These are phyloP conservation scores for Fusarium sp. DNA, from an alignment of 2,329 filamentous ascomycete species.

Conservation along the genomic window DNA sequence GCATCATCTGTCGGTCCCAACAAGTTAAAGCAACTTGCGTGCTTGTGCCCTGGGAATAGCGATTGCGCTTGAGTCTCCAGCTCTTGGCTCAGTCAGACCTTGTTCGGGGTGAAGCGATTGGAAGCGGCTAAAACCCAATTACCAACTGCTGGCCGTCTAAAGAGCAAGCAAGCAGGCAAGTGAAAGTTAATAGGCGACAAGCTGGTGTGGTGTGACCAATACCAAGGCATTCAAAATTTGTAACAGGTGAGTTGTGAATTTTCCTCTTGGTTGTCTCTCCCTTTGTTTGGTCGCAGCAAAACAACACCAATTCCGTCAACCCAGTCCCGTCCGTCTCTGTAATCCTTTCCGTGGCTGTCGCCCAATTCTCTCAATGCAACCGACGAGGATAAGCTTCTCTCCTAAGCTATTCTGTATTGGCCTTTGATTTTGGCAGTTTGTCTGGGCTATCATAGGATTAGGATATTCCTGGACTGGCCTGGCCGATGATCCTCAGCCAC, in stretches of 20 bases:
- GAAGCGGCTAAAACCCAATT: constrained; percentile 14
- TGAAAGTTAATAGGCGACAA: not conserved
- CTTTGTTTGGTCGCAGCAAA: constrained; percentile 16
- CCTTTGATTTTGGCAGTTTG: not conserved
- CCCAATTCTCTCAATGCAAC: constrained; percentile 9
- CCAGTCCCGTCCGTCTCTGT: not conserved
- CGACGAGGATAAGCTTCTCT: not conserved
- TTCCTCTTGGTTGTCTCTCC: constrained; percentile 16
- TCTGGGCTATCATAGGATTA: not conserved
- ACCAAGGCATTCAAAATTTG: constrained; percentile 14
- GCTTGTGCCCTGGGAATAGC: constrained; percentile 3
- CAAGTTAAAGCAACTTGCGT: not conserved
- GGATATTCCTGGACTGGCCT: not conserved
- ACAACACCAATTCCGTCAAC: constrained; percentile 2
- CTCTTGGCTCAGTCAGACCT: constrained; percentile 15
- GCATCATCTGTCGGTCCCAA: not conserved
- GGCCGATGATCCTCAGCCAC: constrained; percentile 30
- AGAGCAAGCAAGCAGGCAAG: not conserved
- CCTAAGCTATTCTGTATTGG: not conserved
- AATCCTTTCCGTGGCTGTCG: constrained; percentile 4
- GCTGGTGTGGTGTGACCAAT: constrained; percentile 6
- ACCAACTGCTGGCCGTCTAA: not conserved
- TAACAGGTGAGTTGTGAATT: constrained; percentile 37
- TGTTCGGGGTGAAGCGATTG: constrained; percentile 6
- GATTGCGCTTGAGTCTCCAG: not conserved